A percentile compares a stretch with the other conserved stretches of the same genome.
Conservation (phyloP, 805 yeast species). For the Candida ovalis region DNA sequence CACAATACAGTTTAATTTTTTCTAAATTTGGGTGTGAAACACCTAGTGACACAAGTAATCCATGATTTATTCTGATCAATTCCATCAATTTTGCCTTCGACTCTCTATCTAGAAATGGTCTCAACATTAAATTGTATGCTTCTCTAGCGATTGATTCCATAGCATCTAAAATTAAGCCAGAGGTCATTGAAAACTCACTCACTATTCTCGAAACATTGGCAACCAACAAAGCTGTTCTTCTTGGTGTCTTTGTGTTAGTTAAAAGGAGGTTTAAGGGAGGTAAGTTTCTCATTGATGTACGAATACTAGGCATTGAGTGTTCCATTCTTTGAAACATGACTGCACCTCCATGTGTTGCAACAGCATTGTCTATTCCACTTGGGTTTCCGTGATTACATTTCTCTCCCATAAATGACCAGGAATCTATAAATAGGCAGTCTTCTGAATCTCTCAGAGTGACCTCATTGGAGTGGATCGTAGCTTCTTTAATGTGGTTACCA, state of each 20-base stretch:
- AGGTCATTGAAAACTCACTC: constrained; percentile 49
- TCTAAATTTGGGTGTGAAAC: constrained; percentile 94
- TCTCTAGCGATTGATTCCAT: constrained; percentile 71
- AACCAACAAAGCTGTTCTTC: constrained; percentile 82
- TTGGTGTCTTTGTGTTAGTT: constrained; percentile 83
- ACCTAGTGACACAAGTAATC: constrained; percentile 77
- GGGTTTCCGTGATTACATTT: constrained; percentile 96
- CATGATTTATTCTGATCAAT: constrained; percentile 80
- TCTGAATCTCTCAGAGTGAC: constrained; percentile 31
- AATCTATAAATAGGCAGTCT: constrained; percentile 62
- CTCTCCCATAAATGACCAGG: constrained; percentile 92
- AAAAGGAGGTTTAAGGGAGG: constrained; percentile 72
- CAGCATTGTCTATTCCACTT: constrained; percentile 94
- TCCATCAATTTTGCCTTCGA: constrained; percentile 47
- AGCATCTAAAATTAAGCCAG: constrained; percentile 61
- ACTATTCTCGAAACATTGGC: constrained; percentile 62
- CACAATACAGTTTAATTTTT: constrained; percentile 61
- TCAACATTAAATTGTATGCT: constrained; percentile 62
- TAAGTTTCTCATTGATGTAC: constrained; percentile 65
- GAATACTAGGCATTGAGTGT: constrained; percentile 53
- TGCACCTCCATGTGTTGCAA: constrained; percentile 95
- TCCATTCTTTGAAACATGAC: constrained; percentile 75
- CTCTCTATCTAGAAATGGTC: constrained; percentile 43
- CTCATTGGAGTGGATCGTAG: constrained; percentile 34
- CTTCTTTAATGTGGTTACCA: constrained; percentile 49